These are phyloP conservation scores for Tulasnella sp. DNA, from an alignment of 768 basidiomycete genomes.

Conservation along the genomic window DNA sequence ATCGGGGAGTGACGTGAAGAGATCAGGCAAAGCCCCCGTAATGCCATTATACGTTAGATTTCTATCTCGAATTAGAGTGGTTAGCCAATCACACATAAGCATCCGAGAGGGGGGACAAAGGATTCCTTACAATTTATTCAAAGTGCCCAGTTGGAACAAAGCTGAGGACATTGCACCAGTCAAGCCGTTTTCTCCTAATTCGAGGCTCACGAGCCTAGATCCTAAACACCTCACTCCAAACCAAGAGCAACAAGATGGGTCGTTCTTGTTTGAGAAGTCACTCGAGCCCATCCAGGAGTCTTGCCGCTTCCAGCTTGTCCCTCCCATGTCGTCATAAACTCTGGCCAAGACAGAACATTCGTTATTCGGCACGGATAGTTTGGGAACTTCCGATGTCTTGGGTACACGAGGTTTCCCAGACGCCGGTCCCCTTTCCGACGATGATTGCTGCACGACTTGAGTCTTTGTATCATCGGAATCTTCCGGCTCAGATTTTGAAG, in stretches of 20 bases:
- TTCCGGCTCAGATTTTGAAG: too few species aligned
- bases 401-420: too few species aligned
- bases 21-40: conserved; percentile 1
- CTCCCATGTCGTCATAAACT: conserved; percentile 4
- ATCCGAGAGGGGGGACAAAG: neutral
- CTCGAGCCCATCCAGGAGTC: neutral
- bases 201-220: neutral
- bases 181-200: conserved; percentile 2
- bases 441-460: too few species aligned
- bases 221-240: conserved; percentile 8
- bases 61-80: neutral
- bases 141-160: neutral
- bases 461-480: too few species aligned
- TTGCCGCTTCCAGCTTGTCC: neutral
- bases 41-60: conserved; percentile 4
- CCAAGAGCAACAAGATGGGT: conserved; percentile 1
- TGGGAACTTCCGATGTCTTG: too few species aligned
- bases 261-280: neutral
- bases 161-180: neutral
- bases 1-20: neutral
- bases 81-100: neutral
- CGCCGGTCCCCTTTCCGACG: too few species aligned
- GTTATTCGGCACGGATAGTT: too few species aligned
- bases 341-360: too few species aligned
- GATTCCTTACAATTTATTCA: conserved; percentile 6